Conservation (phyloP, 352 stramenopile genomes). For the Pythium folliculosum region DNA sequence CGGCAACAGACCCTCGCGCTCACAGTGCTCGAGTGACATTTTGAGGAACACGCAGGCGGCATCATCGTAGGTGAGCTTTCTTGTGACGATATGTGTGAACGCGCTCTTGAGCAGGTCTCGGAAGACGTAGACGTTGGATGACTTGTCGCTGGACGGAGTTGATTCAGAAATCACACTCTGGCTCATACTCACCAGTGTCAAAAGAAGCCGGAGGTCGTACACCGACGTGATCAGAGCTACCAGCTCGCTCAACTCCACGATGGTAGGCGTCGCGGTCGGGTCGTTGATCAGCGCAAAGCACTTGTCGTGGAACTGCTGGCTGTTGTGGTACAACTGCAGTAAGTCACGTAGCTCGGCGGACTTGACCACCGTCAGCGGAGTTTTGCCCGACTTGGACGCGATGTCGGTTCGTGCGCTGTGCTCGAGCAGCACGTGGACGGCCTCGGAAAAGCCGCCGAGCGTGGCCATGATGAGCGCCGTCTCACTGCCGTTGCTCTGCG, state of each 20-base stretch:
- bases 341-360: background rate
- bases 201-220: constrained; percentile 7
- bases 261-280: background rate
- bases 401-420: constrained; percentile 2
- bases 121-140: too few relatives aligned
- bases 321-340: constrained; percentile 11
- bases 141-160: background rate
- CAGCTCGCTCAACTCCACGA: background rate
- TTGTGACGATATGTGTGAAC: background rate
- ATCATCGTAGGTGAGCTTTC: constrained; percentile 30
- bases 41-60: constrained; percentile 36
- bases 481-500: background rate
- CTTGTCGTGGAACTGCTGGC: constrained; percentile 18
- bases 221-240: constrained; percentile 19
- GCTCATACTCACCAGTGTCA: background rate
- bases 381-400: background rate
- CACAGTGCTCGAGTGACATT: constrained; percentile 31
- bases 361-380: constrained; percentile 3
- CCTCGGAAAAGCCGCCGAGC: background rate
- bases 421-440: background rate
- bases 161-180: background rate
- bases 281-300: constrained; percentile 2
- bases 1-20: constrained; percentile 17
- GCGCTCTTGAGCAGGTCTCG: too few relatives aligned
- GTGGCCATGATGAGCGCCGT: constrained; percentile 4